phyloP scores from a whole-genome alignment of 176 grass and related monocot genomes.

The Hsuehochloa calcarea region DNA sequence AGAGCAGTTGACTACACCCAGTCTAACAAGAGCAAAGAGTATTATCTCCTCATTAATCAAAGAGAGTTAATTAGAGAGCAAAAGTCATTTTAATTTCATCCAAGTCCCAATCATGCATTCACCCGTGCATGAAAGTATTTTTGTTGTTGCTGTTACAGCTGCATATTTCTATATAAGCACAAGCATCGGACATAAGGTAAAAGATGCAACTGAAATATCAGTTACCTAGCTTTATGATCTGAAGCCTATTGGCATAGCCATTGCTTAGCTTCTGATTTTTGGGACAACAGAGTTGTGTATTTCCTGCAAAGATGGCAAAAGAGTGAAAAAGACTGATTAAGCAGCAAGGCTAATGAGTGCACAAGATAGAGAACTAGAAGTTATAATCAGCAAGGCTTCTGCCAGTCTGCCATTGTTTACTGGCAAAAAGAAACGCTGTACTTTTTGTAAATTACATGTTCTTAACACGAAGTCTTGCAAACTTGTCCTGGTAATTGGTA shows the following conservation, averaged over 20 bases:
- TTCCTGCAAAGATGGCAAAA: background rate
- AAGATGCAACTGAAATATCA: background rate
- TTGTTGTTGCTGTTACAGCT: background rate
- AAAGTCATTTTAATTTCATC: background rate
- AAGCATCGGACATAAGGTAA: background rate
- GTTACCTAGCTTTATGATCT: slow-evolving; percentile 26
- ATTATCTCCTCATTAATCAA: background rate
- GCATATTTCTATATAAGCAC: background rate
- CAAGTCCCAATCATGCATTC: background rate
- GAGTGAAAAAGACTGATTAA: background rate
- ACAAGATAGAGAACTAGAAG: background rate
- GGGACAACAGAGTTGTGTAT: background rate
- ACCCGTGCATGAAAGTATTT: background rate
- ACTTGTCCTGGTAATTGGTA: background rate
- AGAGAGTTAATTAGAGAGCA: background rate
- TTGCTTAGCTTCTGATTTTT: background rate
- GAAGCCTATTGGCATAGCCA: background rate
- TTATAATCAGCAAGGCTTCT: background rate
- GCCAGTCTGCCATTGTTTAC: background rate
- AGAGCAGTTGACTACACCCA: background rate
- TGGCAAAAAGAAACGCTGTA: background rate
- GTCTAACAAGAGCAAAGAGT: slow-evolving; percentile 5
- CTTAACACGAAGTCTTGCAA: slow-evolving; percentile 16
- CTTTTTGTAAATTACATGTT: background rate
- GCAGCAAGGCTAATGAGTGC: background rate